Base-by-base conservation (phyloP, 1,284 basidiomycete genomes). In the Porodaedalea pini region DNA sequence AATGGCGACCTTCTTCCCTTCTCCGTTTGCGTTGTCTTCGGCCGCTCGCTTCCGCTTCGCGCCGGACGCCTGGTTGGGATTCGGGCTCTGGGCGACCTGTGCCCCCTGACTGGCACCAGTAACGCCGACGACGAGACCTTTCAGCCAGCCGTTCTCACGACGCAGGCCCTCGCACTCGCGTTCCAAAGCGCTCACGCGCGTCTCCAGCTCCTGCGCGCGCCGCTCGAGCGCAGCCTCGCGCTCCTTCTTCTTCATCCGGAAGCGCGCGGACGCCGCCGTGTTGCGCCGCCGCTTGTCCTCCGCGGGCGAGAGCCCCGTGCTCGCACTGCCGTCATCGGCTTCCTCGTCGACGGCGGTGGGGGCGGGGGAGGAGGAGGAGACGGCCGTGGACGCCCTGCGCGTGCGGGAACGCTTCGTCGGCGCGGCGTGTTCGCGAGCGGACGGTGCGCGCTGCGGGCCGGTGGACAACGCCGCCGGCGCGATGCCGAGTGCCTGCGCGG, bases 171-270 rank as follows among this genome's bases (percentile, higher is more conserved):
- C 92, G 73, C 95, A 96, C 72, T 98, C 94, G 64, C 90, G 83
- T 72, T 95, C 90, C 6, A 98, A 79, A 66, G 91, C 88, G 45
- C 77, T 78, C 7, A 98, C 90, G 57, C 90, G 85, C 1, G 77
- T 76, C 70, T 94, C 89, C n/a, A 98, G 80, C 68, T 97, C 94
- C 74, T 94, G 94, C 17, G 92, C 87, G 66, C 88, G 87, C 51
- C 80, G 80, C 73, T 99, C 96, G 15, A 99, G 77, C 8, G 94
- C 94, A 13, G 88, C 90, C 75, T 99, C 96, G 19, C 97, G 81
- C 74, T 98, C 94, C 80, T 99, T 99, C 82, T 99, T 99, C 83
- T 99, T 99, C 67, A 95, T 76, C 59, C 96, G 81, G 82, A 99
- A 99, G 13, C 96, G 90, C n/a, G 95, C 95, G 59, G 90, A 94